Percentiles rank a stretch among this genome's conserved stretches.
phyloP scores from a whole-genome alignment of 371 early-diverging fungal species.

The Mortierella sp. region DNA sequence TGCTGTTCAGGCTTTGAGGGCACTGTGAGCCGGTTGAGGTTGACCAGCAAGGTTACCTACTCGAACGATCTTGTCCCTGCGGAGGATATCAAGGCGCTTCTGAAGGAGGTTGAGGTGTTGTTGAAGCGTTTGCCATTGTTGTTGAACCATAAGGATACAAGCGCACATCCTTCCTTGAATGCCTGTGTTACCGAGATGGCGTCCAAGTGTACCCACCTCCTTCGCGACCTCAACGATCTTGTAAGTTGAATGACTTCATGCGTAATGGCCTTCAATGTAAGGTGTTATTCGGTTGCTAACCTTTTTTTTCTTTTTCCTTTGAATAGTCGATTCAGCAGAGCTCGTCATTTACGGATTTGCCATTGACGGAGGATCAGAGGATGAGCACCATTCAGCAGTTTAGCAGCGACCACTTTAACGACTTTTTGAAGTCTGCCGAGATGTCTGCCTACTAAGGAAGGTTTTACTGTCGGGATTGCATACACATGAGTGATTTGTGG shows the following conservation, averaged over 20 bases:
- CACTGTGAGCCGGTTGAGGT: slow-evolving; percentile 17
- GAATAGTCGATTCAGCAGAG: slow-evolving; percentile 43
- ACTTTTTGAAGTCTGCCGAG: slow-evolving; percentile 42
- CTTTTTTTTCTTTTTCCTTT: not conserved
- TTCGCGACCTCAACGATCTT: slow-evolving; percentile 36
- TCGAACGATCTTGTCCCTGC: slow-evolving; percentile 32
- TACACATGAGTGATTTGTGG: not conserved
- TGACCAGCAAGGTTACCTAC: slow-evolving; percentile 42
- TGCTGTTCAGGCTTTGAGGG: slow-evolving; percentile 54
- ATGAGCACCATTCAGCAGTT: slow-evolving; percentile 48
- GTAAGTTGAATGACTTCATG: slow-evolving; percentile 33
- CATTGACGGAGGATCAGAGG: slow-evolving; percentile 45
- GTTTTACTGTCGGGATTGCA: not conserved
- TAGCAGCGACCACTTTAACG: slow-evolving; percentile 54
- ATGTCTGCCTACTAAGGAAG: slow-evolving; percentile 26
- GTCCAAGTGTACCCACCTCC: slow-evolving; percentile 41
- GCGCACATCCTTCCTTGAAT: slow-evolving; percentile 17
- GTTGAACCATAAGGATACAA: slow-evolving; percentile 4
- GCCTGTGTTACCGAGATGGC: slow-evolving; percentile 48
- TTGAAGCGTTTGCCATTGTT: slow-evolving; percentile 32
- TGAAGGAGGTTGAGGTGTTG: slow-evolving; percentile 25
- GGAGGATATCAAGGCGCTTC: slow-evolving; percentile 31
- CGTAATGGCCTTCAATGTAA: too few relatives aligned
- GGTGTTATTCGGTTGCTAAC: not conserved
- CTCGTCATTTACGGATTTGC: slow-evolving; percentile 23